phyloP scores from a whole-genome alignment of 169 alveolate genomes.

The Babesia sp. region DNA sequence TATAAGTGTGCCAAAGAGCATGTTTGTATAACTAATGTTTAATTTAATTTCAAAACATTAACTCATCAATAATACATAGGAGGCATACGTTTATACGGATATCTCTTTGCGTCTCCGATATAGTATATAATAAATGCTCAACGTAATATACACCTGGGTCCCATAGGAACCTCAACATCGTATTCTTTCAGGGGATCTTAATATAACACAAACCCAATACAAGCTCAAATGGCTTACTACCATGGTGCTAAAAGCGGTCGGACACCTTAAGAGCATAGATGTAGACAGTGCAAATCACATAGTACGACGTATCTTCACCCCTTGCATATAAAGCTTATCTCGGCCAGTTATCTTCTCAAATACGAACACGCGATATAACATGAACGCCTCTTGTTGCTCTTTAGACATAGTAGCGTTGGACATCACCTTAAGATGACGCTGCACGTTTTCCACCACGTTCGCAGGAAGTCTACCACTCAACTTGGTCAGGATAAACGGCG shows the following conservation, averaged over 20 bases:
- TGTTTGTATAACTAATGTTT: not conserved
- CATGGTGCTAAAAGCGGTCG: no score
- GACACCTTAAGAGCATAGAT: no score
- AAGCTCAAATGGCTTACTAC: no score
- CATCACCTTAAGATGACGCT: slow-evolving; percentile 23
- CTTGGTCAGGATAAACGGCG: not conserved
- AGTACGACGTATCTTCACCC: slow-evolving; percentile 57
- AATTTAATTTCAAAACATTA: not conserved
- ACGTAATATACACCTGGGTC: no score
- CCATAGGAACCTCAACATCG: no score
- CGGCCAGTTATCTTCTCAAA: slow-evolving; percentile 61
- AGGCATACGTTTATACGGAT: not conserved
- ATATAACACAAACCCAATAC: no score
- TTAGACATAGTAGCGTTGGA: slow-evolving; percentile 24
- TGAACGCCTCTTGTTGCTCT: slow-evolving; percentile 56
- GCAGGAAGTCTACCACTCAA: slow-evolving; percentile 5
- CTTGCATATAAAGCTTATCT: slow-evolving; percentile 65
- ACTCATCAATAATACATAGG: not conserved
- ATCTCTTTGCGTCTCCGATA: no score
- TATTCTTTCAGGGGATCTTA: no score
- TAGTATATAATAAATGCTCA: no score
- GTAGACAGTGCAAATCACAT: no score
- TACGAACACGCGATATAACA: slow-evolving; percentile 57
- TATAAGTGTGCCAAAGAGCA: slow-evolving; percentile 3
- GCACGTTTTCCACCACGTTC: slow-evolving; percentile 46